phyloP scores from a whole-genome alignment of 805 yeast genomes.

The Lipomyces anomalus region DNA sequence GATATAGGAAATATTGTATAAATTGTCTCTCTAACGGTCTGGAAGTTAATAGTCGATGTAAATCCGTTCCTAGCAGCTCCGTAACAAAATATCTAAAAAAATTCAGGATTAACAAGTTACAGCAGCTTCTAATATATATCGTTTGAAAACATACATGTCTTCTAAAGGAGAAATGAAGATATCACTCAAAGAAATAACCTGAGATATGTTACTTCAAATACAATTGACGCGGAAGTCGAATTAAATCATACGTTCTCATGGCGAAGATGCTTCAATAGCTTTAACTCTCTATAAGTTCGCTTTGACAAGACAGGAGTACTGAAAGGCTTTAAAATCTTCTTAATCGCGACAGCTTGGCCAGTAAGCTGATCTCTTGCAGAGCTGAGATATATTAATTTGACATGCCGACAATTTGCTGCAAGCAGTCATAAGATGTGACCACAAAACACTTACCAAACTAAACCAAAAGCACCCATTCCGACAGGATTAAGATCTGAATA shows the following conservation, averaged over 20 bases:
- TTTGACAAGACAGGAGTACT: slow-evolving; percentile 91
- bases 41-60: slow-evolving; percentile 83
- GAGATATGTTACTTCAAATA: background rate
- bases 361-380: slow-evolving; percentile 91
- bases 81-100: slow-evolving; percentile 70
- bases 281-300: slow-evolving; percentile 92
- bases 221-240: background rate
- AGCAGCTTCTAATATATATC: background rate
- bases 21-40: slow-evolving; percentile 94
- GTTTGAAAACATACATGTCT: slow-evolving; percentile 53
- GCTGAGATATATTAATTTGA: slow-evolving; percentile 15
- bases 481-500: slow-evolving; percentile 93
- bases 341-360: slow-evolving; percentile 90
- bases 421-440: too few species aligned
- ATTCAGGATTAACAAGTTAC: too few species aligned
- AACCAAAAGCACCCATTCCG: slow-evolving; percentile 99
- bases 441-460: too few species aligned
- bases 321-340: slow-evolving; percentile 96
- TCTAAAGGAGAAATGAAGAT: slow-evolving; percentile 91
- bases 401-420: too few species aligned
- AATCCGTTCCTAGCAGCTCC: slow-evolving; percentile 93
- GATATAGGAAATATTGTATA: slow-evolving; percentile 93
- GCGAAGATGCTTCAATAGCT: slow-evolving; percentile 82
- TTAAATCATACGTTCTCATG: slow-evolving; percentile 68
- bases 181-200: slow-evolving; percentile 73